These are phyloP conservation scores for Rhizomucor miehei DNA, from an alignment of 371 early-diverging fungal species.

Conservation along the genomic window DNA sequence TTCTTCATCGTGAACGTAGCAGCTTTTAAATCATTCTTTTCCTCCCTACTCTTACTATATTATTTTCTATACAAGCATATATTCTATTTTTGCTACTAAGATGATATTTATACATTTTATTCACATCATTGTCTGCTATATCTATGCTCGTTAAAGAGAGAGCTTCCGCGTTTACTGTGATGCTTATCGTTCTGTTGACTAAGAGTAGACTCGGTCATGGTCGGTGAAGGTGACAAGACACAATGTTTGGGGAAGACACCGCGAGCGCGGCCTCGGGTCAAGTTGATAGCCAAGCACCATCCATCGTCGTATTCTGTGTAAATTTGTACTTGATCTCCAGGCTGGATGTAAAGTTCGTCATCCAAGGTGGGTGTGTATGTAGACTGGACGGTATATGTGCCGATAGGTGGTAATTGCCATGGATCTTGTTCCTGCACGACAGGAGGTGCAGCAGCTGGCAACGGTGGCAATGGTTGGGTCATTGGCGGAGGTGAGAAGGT, in stretches of 20 bases:
- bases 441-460: conserved; percentile 1
- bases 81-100: too few species aligned
- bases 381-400: conserved; percentile 37
- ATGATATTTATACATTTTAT: too few species aligned
- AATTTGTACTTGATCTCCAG: conserved; percentile 25
- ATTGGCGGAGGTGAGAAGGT: not conserved
- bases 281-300: conserved; percentile 19
- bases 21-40: too few species aligned
- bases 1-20: too few species aligned
- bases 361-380: conserved; percentile 33
- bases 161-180: too few species aligned
- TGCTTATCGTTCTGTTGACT: not conserved
- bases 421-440: conserved; percentile 4
- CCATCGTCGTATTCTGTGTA: conserved; percentile 28
- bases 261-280: conserved; percentile 14
- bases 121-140: too few species aligned
- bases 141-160: too few species aligned
- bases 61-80: too few species aligned
- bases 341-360: conserved; percentile 25
- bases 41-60: too few species aligned
- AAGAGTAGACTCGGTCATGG: not conserved
- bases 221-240: conserved; percentile 9
- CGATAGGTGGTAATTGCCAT: conserved; percentile 21
- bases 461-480: conserved; percentile 2
- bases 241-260: conserved; percentile 62